Percentiles rank a stretch among this genome's conserved stretches.
Conservation (phyloP, 1,284 basidiomycete genomes). For the Ustilago vetiveriae region DNA sequence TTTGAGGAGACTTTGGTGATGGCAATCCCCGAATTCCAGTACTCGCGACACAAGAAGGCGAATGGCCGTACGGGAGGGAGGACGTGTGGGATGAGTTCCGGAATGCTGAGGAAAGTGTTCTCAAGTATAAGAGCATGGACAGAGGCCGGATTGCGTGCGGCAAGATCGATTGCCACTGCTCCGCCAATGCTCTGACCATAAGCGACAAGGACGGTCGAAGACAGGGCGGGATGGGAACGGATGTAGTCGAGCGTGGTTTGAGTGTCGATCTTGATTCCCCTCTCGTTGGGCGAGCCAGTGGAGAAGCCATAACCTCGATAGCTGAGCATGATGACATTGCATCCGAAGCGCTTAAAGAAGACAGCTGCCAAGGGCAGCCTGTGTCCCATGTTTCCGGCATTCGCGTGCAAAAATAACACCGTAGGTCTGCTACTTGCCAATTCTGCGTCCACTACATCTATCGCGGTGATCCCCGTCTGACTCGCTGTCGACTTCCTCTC, state of each 20-base stretch:
- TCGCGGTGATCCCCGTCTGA: conserved; percentile 14
- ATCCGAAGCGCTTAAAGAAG: conserved; percentile 83
- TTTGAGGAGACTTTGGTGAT: conserved; percentile 76
- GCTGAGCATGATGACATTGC: conserved; percentile 87
- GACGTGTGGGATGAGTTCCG: conserved; percentile 73
- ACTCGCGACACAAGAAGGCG: conserved; percentile 83
- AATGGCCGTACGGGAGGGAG: conserved; percentile 81
- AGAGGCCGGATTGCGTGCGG: conserved; percentile 77
- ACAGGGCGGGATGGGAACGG: conserved; percentile 75
- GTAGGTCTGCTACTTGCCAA: conserved; percentile 51
- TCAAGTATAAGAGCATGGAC: conserved; percentile 85
- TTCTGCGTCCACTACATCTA: conserved; percentile 25
- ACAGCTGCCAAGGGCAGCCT: conserved; percentile 87
- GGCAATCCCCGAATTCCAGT: conserved; percentile 83
- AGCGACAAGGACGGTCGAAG: conserved; percentile 70
- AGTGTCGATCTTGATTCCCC: conserved; percentile 80
- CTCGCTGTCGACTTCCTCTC: conserved; percentile 31
- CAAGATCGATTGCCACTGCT: conserved; percentile 90
- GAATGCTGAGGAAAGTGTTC: conserved; percentile 71
- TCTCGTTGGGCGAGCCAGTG: conserved; percentile 83
- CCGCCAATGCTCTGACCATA: conserved; percentile 97
- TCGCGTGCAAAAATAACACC: conserved; percentile 63
- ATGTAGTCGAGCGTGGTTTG: conserved; percentile 79
- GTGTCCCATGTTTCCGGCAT: conserved; percentile 72
- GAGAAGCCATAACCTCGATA: conserved; percentile 90